Evolutionary conservation across 176 grass and related monocot species (phyloP), one percentile per base, ranked within the genome.

Genomic region (Aegilops longissima): DNA sequence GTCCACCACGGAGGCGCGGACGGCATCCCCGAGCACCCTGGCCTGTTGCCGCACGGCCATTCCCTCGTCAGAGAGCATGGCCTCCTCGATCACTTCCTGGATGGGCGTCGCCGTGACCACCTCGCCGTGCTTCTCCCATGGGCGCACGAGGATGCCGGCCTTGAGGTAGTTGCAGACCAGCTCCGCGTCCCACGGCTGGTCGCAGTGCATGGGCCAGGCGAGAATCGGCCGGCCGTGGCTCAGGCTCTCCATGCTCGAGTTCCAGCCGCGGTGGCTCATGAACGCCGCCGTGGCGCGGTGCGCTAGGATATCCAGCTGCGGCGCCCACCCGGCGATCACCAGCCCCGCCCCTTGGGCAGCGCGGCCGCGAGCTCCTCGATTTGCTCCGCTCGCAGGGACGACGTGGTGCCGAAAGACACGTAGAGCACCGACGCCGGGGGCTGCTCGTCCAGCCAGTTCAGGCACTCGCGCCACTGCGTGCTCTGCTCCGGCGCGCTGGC

Each of bases 221-320:
- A 97, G 73, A 0, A 95, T 61, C 36, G 92, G 90, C 82, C 88
- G 84, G 29, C 92, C 95, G n/a, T 87, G 85, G 89, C 87, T 89
- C 65, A 95, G 71, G 76, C 89, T 93, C 89, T 95, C 92, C 72
- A 95, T 62, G 63, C 81, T 84, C 2, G 95, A 97, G 79, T 97
- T 97, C 95, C 92, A 97, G 7, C 91, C 90, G 62, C 95, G 93
- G 76, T 97, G 95, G 66, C 90, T 97, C 90, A 97, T 93, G 90
- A 97, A 95, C 59, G 79, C 85, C 1, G 80, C 92, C 36, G 81
- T 93, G 47, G 92, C 42, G 52, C 45, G 27, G 71, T 92, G 93
- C 14, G 89, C 75, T 8, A 95, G 64, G 25, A 97, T 91, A 69
- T 95, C 93, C 77, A 91, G 76, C 89, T 95, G 95, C 29, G 95